Base-by-base conservation (phyloP, 2,329 filamentous ascomycete species). In the Claviceps sp. region DNA sequence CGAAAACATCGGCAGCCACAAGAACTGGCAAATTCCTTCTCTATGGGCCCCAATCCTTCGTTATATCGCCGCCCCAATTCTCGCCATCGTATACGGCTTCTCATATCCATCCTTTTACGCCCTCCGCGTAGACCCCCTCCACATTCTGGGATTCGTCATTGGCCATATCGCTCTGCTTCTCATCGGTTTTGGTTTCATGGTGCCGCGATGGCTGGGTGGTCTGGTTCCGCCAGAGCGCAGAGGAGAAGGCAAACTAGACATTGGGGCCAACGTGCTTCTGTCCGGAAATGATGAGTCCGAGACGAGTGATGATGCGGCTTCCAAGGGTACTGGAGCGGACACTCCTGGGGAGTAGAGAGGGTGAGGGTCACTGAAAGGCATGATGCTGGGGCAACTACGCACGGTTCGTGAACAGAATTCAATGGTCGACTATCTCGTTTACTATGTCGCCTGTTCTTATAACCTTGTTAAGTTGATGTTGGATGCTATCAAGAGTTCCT, bases 21-120 rank as follows among this genome's bases (percentile, higher is more conserved):
- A 72, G 40, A 80, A 81, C 62, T 80, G 76, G 77, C 70, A 62
- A 3, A 77, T 81, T 24, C 76, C 77, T 0, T 54, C 50, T 2
- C 74, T 78, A 59, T 75, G 76, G 65, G 71, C 72, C 0, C 60
- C 72, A 1, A 63, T 80, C 0, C 62, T 77, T 0, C 73, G 74
- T 20, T 78, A 76, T 54, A 58, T 77, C 38, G 70, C 71, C 14
- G 73, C 69, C 0, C 75, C 74, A 0, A 69, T 75, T 18, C 65
- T 77, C 1, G 69, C 70, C 51, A 77, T 78, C 54, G 70, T 78
- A 49, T 75, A 72, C 59, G 70, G 69, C 49, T 77, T 78, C 59
- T 69, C 73, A 1, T 78, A 76, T 54, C 72, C 73, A 0, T 66
- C 69, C 9, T 78, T 77, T 55, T 65, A 76, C 54, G 59, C 66